A percentile compares a stretch with the other conserved stretches of the same genome.
phyloP scores from a whole-genome alignment of 176 grass and related monocot species.

The Oryza nivara region DNA sequence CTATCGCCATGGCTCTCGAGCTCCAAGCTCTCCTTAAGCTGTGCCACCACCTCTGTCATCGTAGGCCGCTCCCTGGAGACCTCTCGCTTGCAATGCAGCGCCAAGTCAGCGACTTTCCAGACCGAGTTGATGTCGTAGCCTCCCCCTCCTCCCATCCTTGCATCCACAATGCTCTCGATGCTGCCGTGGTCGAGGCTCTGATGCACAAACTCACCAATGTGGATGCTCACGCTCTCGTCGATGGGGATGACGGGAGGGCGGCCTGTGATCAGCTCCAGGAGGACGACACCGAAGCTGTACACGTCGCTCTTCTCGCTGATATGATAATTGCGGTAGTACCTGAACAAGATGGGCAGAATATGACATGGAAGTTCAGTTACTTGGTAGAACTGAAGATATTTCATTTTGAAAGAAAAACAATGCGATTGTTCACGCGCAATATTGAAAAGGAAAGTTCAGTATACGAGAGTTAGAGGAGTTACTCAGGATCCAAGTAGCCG shows the following conservation, averaged over 20 bases:
- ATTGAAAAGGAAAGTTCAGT: neutral
- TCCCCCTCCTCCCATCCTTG: constrained; percentile 8
- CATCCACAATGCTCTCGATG: constrained; percentile 40
- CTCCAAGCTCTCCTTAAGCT: constrained; percentile 32
- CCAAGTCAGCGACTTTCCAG: constrained; percentile 37
- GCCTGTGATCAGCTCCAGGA: constrained; percentile 44
- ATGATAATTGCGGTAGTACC: constrained; percentile 39
- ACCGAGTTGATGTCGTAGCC: constrained; percentile 33
- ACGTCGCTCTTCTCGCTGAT: constrained; percentile 48
- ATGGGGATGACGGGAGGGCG: constrained; percentile 29
- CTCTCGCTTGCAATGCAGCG: constrained; percentile 38
- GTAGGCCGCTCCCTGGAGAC: constrained; percentile 10
- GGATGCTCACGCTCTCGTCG: constrained; percentile 31
- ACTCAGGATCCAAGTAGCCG: constrained; percentile 61
- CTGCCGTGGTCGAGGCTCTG: constrained; percentile 19
- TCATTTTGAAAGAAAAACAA: constrained; percentile 1
- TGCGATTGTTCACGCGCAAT: neutral
- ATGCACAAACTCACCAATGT: constrained; percentile 50
- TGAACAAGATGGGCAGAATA: neutral
- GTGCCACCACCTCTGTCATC: constrained; percentile 21
- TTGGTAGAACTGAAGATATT: neutral
- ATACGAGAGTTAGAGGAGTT: neutral
- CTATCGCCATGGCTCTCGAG: neutral
- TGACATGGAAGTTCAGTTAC: neutral
- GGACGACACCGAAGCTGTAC: constrained; percentile 47